Conservation (phyloP, 2,329 filamentous ascomycete species). For the Fusarium sp. region DNA sequence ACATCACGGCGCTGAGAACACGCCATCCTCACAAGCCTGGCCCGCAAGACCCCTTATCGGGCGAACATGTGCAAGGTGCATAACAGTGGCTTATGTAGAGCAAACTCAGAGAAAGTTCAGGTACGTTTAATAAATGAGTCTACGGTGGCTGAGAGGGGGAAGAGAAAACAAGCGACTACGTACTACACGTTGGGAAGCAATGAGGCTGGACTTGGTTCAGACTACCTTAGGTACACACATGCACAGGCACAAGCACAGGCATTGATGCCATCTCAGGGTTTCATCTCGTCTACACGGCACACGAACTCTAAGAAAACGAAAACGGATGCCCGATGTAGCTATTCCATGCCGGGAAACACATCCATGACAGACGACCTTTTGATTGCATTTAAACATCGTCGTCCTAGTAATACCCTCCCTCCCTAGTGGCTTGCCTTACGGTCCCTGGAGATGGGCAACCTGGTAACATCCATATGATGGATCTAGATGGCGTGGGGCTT, state of each 20-base stretch:
- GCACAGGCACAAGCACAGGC: neutral
- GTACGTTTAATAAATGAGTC: conserved; percentile 26
- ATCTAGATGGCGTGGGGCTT: conserved; percentile 30
- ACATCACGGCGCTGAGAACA: conserved; percentile 31
- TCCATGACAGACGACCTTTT: conserved; percentile 17
- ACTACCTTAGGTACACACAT: neutral
- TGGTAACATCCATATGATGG: conserved; percentile 17
- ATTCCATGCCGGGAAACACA: conserved; percentile 1
- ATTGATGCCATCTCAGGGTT: conserved; percentile 28
- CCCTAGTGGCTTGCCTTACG: conserved; percentile 11
- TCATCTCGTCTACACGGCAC: conserved; percentile 35
- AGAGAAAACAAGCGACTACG: conserved; percentile 10
- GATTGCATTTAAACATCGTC: conserved; percentile 6
- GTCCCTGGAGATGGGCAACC: conserved; percentile 7
- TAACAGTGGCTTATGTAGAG: conserved; percentile 3
- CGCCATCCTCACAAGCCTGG: conserved; percentile 29
- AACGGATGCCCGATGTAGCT: neutral
- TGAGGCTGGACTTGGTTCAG: neutral
- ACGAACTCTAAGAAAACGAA: conserved; percentile 15
- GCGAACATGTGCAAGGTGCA: conserved; percentile 8
- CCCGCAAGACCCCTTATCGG: conserved; percentile 11
- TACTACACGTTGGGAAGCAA: neutral
- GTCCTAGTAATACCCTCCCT: conserved; percentile 15
- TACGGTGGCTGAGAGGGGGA: conserved; percentile 19
- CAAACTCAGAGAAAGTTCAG: conserved; percentile 16